Evolutionary conservation across 768 basidiomycete genomes (phyloP).

Genomic region (Tremella fuciformis): DNA sequence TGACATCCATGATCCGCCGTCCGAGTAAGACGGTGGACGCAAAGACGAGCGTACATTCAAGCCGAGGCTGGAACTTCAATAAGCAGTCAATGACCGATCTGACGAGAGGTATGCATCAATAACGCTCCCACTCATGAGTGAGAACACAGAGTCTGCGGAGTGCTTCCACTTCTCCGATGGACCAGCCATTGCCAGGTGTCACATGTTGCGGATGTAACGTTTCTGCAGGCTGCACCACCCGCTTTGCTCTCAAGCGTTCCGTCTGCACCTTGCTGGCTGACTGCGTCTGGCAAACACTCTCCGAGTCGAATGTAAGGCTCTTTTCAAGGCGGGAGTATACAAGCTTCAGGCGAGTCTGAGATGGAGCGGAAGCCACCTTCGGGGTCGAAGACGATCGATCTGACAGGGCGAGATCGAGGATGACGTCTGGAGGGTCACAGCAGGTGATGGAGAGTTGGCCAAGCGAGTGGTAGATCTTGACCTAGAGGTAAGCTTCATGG

Average conservation of each 20-base stretch:
- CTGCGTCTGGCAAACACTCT: not conserved
- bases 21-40: not conserved
- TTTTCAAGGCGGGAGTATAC: not conserved
- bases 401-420: conserved; percentile 14
- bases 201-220: not conserved
- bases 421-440: conserved; percentile 38
- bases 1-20: not conserved
- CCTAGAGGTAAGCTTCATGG: conserved; percentile 15
- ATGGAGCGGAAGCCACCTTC: not conserved
- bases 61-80: too few relatives aligned
- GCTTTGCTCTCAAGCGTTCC: too few relatives aligned
- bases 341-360: not conserved
- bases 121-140: not conserved
- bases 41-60: conserved; percentile 2
- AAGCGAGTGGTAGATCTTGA: conserved; percentile 31
- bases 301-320: not conserved
- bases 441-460: conserved; percentile 36
- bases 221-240: not conserved
- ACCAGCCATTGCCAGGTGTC: not conserved
- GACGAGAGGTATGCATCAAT: too few relatives aligned
- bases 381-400: not conserved
- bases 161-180: not conserved
- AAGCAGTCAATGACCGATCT: too few relatives aligned
- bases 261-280: not conserved
- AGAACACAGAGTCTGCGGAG: conserved; percentile 1